Base-by-base conservation (phyloP, 2,329 filamentous ascomycete species). In the Hymenoscyphus repandus region DNA sequence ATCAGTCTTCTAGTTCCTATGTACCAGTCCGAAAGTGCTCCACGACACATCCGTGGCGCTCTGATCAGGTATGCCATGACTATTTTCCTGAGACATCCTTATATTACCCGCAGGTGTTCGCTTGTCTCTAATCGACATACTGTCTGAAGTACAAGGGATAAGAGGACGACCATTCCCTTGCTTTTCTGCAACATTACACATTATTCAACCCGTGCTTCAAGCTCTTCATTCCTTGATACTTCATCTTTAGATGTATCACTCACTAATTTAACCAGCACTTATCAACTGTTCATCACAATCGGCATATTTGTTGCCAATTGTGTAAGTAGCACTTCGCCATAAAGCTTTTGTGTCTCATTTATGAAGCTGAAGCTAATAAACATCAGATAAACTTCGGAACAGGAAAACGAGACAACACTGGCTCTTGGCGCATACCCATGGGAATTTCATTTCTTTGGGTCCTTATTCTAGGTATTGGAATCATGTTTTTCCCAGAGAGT, bases 221-320 rank as follows among this genome's bases (percentile, higher is more conserved):
- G n/a, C n/a, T n/a, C n/a, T n/a, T n/a, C n/a, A n/a, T n/a, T n/a
- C n/a, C n/a, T n/a, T n/a, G n/a, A n/a, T n/a, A n/a, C n/a, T n/a
- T n/a, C n/a, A n/a, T n/a, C n/a, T n/a, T n/a, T n/a, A n/a, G n/a
- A n/a, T n/a, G n/a, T n/a, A n/a, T n/a, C n/a, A n/a, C n/a, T n/a
- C n/a, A n/a, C n/a, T n/a, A n/a, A n/a, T n/a, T n/a, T n/a, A 27
- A 13, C 20, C 34, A 74, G 77, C 6, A 79, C 76, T 11, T 88
- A 87, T 68, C 85, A 88, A 67, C 76, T 88, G 9, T 81, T 86
- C 70, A 85, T 88, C 63, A 88, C 83, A 1, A 70, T 86, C 15
- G 85, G 85, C 13, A 86, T 88, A 54, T 76, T 80, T 37, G 61
- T 77, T 34, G 70, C 75, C 49, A 77, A 77, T 57, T 67, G 74